phyloP scores from a whole-genome alignment of 768 basidiomycete species.

The Polyporus arcularius region DNA sequence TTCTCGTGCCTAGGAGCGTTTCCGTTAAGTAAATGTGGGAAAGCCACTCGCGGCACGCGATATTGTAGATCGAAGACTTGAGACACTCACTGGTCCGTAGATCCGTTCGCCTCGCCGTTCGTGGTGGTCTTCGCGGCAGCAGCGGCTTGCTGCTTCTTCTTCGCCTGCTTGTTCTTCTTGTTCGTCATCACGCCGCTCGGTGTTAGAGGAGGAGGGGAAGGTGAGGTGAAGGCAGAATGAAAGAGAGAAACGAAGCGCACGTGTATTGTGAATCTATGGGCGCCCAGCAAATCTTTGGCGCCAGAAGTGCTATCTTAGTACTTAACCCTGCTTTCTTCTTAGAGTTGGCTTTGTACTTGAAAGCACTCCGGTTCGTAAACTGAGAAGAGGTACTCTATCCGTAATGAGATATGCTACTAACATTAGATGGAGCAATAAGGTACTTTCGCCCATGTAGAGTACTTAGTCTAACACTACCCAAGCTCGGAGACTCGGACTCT shows the following conservation, averaged over 20 bases:
- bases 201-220: not conserved
- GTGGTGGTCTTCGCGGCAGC: conserved; percentile 4
- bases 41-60: conserved; percentile 2
- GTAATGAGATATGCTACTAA: conserved; percentile 4
- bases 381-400: conserved; percentile 10
- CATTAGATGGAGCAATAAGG: conserved; percentile 13
- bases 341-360: too few relatives aligned
- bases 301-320: too few relatives aligned
- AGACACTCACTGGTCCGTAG: conserved; percentile 6
- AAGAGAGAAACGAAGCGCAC: too few relatives aligned
- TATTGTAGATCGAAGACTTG: not conserved
- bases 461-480: not conserved
- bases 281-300: too few relatives aligned
- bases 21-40: not conserved
- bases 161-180: conserved; percentile 24
- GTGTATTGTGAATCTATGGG: too few relatives aligned
- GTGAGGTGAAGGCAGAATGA: not conserved
- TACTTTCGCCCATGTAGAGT: conserved; percentile 6
- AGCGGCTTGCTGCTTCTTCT: conserved; percentile 21
- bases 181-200: conserved; percentile 14
- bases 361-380: too few relatives aligned
- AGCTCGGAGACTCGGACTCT: not conserved
- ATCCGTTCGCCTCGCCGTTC: conserved; percentile 3
- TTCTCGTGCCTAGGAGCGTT: conserved; percentile 11
- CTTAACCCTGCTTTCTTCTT: too few relatives aligned